Conservation (phyloP, 805 yeast genomes). For the Yarrowia osloensis region DNA sequence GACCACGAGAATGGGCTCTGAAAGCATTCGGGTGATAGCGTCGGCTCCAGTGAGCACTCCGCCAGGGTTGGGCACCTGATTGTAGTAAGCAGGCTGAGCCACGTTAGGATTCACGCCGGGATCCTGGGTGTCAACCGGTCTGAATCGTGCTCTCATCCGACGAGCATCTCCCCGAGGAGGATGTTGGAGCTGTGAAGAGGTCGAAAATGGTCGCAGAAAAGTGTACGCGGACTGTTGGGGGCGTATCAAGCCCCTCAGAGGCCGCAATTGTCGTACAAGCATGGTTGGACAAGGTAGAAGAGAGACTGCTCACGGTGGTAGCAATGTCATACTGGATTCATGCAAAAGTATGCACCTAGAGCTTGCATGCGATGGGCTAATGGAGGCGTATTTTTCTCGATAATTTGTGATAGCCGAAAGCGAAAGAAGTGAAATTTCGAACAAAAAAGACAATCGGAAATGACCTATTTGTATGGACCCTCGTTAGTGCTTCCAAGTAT, state of each 20-base stretch:
- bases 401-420: neutral
- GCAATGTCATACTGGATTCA: constrained; percentile 23
- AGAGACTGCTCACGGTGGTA: neutral
- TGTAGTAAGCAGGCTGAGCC: constrained; percentile 8
- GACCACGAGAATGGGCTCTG: constrained; percentile 81
- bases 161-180: constrained; percentile 24
- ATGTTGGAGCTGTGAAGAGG: neutral
- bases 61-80: constrained; percentile 42
- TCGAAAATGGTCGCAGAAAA: constrained; percentile 6
- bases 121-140: constrained; percentile 2
- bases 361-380: constrained; percentile 17
- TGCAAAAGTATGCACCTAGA: constrained; percentile 22
- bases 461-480: no score
- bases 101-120: constrained; percentile 7
- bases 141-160: constrained; percentile 21
- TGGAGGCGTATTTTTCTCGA: neutral
- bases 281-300: neutral
- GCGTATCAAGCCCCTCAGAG: neutral
- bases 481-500: no score
- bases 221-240: neutral
- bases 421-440: no score
- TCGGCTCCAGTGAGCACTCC: constrained; percentile 59
- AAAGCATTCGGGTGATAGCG: constrained; percentile 61
- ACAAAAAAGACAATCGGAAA: no score
- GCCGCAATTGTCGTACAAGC: constrained; percentile 19